A percentile compares a stretch with the other conserved stretches of the same genome.
phyloP scores from a whole-genome alignment of 208 protist species.

The Paratrypanosoma confusum region DNA sequence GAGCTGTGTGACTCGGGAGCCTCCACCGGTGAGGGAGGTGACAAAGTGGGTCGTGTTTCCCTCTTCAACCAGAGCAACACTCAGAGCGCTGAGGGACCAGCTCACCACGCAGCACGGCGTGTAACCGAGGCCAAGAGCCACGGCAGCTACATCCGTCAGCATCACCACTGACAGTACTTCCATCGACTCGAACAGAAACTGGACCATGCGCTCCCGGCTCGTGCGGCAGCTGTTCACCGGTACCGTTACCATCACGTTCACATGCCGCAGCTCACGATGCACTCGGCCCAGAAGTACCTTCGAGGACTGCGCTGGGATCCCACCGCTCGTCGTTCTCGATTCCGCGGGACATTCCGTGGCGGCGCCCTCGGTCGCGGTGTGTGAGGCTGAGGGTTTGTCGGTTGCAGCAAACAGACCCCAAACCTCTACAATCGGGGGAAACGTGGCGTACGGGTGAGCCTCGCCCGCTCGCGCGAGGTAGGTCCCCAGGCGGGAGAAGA shows the following conservation, averaged over 20 bases:
- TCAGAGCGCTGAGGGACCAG: constrained; percentile 11
- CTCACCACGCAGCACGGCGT: constrained; percentile 25
- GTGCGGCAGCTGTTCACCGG: constrained; percentile 14
- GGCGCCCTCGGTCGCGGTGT: not conserved
- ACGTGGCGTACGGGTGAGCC: constrained; percentile 20
- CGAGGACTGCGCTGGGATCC: not conserved
- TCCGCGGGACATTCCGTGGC: no score
- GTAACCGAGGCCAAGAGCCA: constrained; percentile 24
- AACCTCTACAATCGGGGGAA: constrained; percentile 4
- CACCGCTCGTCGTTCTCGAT: no score
- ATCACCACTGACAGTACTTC: constrained; percentile 20
- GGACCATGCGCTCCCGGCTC: constrained; percentile 20
- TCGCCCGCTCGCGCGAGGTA: constrained; percentile 31
- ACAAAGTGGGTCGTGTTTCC: constrained; percentile 19
- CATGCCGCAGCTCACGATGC: constrained; percentile 14
- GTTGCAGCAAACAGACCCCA: not conserved
- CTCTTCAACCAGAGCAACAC: constrained; percentile 17
- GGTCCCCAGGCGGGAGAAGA: constrained; percentile 15
- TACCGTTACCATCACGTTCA: constrained; percentile 27
- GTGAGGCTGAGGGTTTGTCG: not conserved
- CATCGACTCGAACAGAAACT: constrained; percentile 21
- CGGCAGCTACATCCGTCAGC: constrained; percentile 51
- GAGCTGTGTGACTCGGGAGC: not conserved
- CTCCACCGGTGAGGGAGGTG: constrained; percentile 9
- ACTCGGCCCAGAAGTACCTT: constrained; percentile 9